Conservation (phyloP, 345 rosid genomes). For the Streptanthus diversifolius region DNA sequence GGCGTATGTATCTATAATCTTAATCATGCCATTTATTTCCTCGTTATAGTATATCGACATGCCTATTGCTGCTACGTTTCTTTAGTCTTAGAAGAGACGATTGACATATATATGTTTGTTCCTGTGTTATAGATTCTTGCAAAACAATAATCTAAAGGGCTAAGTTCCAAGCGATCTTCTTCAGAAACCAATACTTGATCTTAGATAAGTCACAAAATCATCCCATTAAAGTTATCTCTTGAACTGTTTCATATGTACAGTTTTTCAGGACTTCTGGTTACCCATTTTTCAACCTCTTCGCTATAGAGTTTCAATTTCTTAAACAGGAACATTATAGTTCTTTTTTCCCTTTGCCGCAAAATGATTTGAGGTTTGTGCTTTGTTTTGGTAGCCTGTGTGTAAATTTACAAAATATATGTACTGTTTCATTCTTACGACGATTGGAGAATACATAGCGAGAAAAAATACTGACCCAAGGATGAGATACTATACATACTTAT, state of each 20-base stretch:
- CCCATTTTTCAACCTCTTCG: not conserved
- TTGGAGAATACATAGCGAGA: not conserved
- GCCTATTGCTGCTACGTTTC: not conserved
- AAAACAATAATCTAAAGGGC: constrained; percentile 86
- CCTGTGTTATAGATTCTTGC: constrained; percentile 52
- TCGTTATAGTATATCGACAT: not conserved
- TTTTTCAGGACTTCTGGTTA: not conserved
- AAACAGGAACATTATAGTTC: too few relatives aligned
- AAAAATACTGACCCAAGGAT: not conserved
- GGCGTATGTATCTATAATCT: not conserved
- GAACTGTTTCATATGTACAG: not conserved
- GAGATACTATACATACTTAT: not conserved
- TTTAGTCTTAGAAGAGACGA: not conserved
- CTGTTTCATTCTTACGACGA: not conserved
- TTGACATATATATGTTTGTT: too few relatives aligned
- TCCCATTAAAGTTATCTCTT: not conserved
- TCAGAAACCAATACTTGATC: constrained; percentile 43
- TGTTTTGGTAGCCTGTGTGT: not conserved
- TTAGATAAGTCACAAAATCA: not conserved
- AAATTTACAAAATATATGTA: not conserved
- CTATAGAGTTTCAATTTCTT: not conserved
- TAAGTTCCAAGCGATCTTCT: constrained; percentile 51
- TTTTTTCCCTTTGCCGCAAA: not conserved
- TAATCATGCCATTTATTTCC: not conserved
- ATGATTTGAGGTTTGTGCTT: not conserved